Evolutionary conservation across 208 protist species (phyloP).

Genomic region (Leishmania gerbilli): DNA sequence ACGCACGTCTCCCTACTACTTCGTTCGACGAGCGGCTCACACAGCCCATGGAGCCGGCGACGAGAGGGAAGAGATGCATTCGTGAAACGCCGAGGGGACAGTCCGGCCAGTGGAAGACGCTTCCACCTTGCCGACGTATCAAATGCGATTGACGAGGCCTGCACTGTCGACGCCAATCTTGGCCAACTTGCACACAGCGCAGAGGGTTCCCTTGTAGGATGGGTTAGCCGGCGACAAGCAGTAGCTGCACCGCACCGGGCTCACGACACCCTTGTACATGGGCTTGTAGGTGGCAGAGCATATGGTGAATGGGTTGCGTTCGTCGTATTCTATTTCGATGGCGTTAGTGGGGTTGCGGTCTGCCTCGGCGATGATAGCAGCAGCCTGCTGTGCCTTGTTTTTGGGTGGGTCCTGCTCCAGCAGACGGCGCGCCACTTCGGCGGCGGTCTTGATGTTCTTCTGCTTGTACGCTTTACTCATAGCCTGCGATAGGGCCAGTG

Average conservation of each 20-base stretch:
- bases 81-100: background rate
- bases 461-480: slow-evolving; percentile 93
- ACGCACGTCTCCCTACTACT: background rate
- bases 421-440: slow-evolving; percentile 91
- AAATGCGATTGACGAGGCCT: slow-evolving; percentile 57
- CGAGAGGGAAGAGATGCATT: background rate
- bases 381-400: slow-evolving; percentile 84
- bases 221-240: slow-evolving; percentile 89
- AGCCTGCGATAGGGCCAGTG: slow-evolving; percentile 91
- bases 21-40: background rate
- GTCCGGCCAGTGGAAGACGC: background rate
- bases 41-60: slow-evolving; percentile 6
- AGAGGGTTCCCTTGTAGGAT: slow-evolving; percentile 62
- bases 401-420: slow-evolving; percentile 93
- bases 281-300: slow-evolving; percentile 81
- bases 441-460: slow-evolving; percentile 92
- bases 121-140: background rate
- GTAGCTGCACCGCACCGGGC: slow-evolving; percentile 89
- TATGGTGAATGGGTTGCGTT: slow-evolving; percentile 96
- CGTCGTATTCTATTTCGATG: slow-evolving; percentile 94
- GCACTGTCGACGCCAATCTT: slow-evolving; percentile 68
- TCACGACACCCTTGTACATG: slow-evolving; percentile 78
- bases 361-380: slow-evolving; percentile 90
- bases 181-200: slow-evolving; percentile 76
- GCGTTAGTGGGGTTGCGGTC: slow-evolving; percentile 86